Base-by-base conservation (phyloP, 305 asterid species). In the Rubia peregrina region DNA sequence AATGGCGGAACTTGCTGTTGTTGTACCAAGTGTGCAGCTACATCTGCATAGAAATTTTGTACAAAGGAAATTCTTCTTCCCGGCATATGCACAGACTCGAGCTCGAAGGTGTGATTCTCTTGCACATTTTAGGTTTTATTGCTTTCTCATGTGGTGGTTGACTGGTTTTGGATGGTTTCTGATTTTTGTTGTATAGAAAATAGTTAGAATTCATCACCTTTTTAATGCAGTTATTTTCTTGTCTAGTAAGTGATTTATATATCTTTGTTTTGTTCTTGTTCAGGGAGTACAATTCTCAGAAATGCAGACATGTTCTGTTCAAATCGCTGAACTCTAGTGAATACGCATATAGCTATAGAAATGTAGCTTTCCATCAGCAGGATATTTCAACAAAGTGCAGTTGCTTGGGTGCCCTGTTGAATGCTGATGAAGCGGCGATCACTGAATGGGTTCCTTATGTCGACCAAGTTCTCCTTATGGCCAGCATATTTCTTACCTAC, bases 401-500 rank as follows among this genome's bases (percentile, higher is more conserved):
- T 78, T 86, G 85, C 84, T 76, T 87, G 75, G 84, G 87, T 81
- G 72, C 93, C 66, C 66, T 89, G 43, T 85, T 86, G 56, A 83
- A 82, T 82, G 86, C 81, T 80, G 86, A 83, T 80, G 83, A 71
- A 84, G 85, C 80, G 43, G 51, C 79, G 72, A 16, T 78, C 73
- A 72, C 87, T 74, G 90, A 81, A 13, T 94, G 97, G 99, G 82
- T 89, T 68, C 88, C 90, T 68, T 71, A 82, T 57, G 77, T 84
- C 73, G 91, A 94, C 72, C 97, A 88, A 84, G 84, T 84, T 80
- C 92, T 94, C 74, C 95, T 91, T 62, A 71, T 88, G 87, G 86
- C 90, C 22, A 91, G 98, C 71, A 76, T 90, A 72, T 80, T 84
- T 76, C 98, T 91, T 60, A 82, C 99, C 24, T 87, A 86, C 82